Base-by-base conservation (phyloP, 768 basidiomycete species). In the Ramaria sp. region DNA sequence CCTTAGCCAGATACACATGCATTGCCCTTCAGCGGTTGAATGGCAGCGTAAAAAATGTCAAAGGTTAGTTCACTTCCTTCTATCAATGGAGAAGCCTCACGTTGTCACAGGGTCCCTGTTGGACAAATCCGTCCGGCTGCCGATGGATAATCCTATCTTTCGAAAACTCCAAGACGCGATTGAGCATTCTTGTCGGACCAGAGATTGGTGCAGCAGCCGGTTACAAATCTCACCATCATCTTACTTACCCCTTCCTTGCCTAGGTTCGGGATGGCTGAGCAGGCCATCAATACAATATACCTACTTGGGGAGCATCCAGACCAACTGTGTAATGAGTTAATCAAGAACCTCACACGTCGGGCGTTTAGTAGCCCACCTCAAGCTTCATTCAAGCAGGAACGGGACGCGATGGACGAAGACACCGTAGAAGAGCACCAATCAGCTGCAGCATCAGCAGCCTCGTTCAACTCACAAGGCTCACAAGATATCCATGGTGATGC, bases 21-120 rank as follows among this genome's bases (percentile, higher is more conserved):
- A 82, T 97, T 51, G 92, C 93, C 0, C 72, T 98, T 43, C 92
- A 95, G 61, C 80, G 96, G 0, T 75, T 99, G 9, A 91, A 91
- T 50, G 96, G 96, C 1, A 94, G 89, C 62, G 89, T 83, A 30
- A 99, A 99, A 75, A 99, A 98, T 67, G 82, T 99, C 59, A 99
- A 99, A 75, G 95, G 92, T 85, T 54, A 54, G 69, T 55, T 19
- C 11, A 12, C 19, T n/a, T 15, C 37, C 5, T 50, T 20, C 31
- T n/a, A 6, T 27, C 22, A 33, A 30, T 31, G 53, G 42, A 19
- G 33, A 17, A 56, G 51, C 61, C 58, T 19, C 49, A 19, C 7
- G 6, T 54, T 22, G 19, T 5, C 47, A 1, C 57, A 91, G 91
- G 94, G 4, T 97, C 93, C 0, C 78, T 96, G 7, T 73, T 83